phyloP scores from a whole-genome alignment of 306 rosid species.

The Gastrolobium villosum region DNA sequence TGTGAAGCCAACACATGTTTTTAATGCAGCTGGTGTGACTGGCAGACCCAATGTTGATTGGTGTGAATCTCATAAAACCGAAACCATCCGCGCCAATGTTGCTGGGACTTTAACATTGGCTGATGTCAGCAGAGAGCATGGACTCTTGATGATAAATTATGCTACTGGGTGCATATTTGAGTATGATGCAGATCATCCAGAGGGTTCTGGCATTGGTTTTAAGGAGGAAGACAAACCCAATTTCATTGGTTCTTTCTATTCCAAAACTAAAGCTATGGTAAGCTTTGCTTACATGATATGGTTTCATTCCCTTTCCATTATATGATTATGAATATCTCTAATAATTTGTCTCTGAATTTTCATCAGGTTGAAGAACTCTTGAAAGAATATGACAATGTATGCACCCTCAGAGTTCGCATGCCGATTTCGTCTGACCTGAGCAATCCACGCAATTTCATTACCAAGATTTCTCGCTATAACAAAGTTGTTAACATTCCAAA shows the following conservation, averaged over 20 bases:
- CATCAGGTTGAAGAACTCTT: conserved; percentile 87
- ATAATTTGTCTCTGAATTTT: conserved; percentile 14
- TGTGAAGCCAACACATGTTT: conserved; percentile 83
- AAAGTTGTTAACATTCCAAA: conserved; percentile 92
- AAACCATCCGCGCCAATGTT: conserved; percentile 81
- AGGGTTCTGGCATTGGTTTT: conserved; percentile 87
- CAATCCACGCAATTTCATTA: conserved; percentile 90
- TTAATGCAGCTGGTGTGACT: conserved; percentile 90
- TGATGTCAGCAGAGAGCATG: conserved; percentile 86
- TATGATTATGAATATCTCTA: conserved; percentile 5
- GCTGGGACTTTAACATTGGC: conserved; percentile 90
- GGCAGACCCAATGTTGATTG: conserved; percentile 95
- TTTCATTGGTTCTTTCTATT: conserved; percentile 85
- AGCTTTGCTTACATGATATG: conserved; percentile 38
- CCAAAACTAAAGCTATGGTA: conserved; percentile 96
- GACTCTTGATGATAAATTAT: conserved; percentile 77
- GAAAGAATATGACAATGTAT: conserved; percentile 86
- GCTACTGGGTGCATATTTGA: conserved; percentile 95
- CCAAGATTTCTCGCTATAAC: conserved; percentile 87
- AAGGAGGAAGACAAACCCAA: conserved; percentile 91
- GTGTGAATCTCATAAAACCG: conserved; percentile 85
- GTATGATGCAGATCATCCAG: conserved; percentile 84
- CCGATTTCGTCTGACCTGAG: conserved; percentile 89
- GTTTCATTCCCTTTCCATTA: conserved; percentile 29
- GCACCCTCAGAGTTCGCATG: conserved; percentile 94